Base-by-base conservation (phyloP, 129 eudicot species). In the Tagetes patula region DNA sequence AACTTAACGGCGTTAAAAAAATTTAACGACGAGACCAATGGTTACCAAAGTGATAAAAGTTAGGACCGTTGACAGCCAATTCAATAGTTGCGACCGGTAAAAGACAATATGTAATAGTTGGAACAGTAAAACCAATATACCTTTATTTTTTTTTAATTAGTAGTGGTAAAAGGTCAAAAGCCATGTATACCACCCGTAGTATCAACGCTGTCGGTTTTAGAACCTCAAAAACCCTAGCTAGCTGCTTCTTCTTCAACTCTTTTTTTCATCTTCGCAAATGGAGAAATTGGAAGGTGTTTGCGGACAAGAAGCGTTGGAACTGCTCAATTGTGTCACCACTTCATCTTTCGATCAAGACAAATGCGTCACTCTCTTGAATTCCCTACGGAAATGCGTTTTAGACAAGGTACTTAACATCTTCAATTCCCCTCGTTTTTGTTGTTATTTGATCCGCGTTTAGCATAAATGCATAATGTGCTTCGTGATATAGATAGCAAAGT, bases 241-340 rank as follows among this genome's bases (percentile, higher is more conserved):
- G 27, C 27, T 20, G 27, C 27, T 20, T 20, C 27, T 40, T 74
- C 36, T 31, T 27, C 7, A 77, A 80, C 43, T 32, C 32, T 1
- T 20, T 20, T 20, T 20, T 54, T 71, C 66, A 8, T 37, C 49
- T 71, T 55, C 30, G n/a, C 46, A 30, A 65, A 81, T 81, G 77
- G 84, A 79, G 66, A 82, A 77, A 82, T 68, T 68, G 1, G 82
- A 83, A 53, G 67, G 84, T 2, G 83, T 85, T 32, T 90, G 96
- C 60, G 86, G 78, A n/a, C 72, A 87, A 75, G 91, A 90, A 77
- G 95, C 96, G 20, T 75, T 90, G 41, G 87, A 86, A 33, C 81
- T 90, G 50, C 95, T 90, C 72, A 90, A 90, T 74, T 90, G 96
- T 67, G 86, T 84, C 6, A 42, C 94, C 13, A 72, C 30, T 31